Percentiles rank a stretch among this genome's conserved stretches.
Evolutionary conservation across 345 rosid species (phyloP).

Genomic region (Brassica napus): DNA sequence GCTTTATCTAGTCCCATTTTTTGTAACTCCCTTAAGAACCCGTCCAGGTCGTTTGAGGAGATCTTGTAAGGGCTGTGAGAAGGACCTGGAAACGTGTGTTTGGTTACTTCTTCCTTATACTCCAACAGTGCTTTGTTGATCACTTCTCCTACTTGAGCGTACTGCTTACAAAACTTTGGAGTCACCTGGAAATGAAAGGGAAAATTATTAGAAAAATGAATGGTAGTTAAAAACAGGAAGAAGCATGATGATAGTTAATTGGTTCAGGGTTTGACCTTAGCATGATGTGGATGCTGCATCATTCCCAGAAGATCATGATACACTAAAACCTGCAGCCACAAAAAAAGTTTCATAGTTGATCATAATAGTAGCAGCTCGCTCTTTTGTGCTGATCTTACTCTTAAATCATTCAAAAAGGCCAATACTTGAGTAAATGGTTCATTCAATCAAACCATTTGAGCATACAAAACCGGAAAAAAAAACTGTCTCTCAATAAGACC

Average conservation of each 20-base stretch:
- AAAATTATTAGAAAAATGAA: background rate
- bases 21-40: slow-evolving; percentile 66
- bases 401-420: background rate
- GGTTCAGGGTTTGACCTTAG: slow-evolving; percentile 56
- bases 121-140: slow-evolving; percentile 72
- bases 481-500: background rate
- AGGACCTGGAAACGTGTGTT: slow-evolving; percentile 72
- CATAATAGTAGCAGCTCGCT: slow-evolving; percentile 3
- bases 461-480: background rate
- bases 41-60: slow-evolving; percentile 49
- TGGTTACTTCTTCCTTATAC: slow-evolving; percentile 77
- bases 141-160: slow-evolving; percentile 65
- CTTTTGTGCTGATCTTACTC: background rate
- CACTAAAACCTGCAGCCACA: slow-evolving; percentile 65
- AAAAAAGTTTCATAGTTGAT: background rate
- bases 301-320: slow-evolving; percentile 94
- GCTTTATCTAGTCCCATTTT: slow-evolving; percentile 71
- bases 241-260: background rate
- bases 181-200: slow-evolving; percentile 54
- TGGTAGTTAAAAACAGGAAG: background rate
- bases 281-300: slow-evolving; percentile 97
- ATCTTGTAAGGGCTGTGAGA: slow-evolving; percentile 77
- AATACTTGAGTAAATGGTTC: background rate
- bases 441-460: background rate
- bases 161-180: slow-evolving; percentile 91